Evolutionary conservation across 116 monocot genomes (phyloP), one percentile per base, ranked within the genome.

Genomic region (Papilionanthe hybrid): DNA sequence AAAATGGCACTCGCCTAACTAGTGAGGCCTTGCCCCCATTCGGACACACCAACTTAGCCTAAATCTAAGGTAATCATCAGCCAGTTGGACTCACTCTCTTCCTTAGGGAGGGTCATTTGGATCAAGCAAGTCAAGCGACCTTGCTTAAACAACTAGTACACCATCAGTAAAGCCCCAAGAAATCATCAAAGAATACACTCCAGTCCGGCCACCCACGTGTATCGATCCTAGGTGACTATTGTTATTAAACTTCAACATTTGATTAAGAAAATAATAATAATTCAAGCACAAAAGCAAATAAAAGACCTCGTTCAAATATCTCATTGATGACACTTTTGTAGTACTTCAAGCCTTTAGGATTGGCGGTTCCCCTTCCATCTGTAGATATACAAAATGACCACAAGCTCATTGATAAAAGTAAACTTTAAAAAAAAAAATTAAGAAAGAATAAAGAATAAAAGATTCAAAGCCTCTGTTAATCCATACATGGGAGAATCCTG

Each of bases 351-450:
- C 89, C 94, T 81, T 89, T 89, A 1, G 78, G 91, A 85, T 94
- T 94, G 44, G 92, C 75, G 23, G 30, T 78, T 68, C 94, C 92
- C 81, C 94, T 88, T 9, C 94, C 94, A 76, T 88, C 94, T 94
- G 78, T 1, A 77, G 13, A 72, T 27, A n/a, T 37, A n/a, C n/a
- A 3, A 75, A 48, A 49, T 11, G 25, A 27, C 48, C 1, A 15
- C 27, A 48, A 48, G 49, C 12, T 69, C 30, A 2, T 32, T 10
- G 72, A n/a, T 72, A 72, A 72, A 43, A n/a, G 8, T 43, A 7
- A 43, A 6, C 2, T 43, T 42, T 53, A n/a, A n/a, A n/a, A n/a
- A 0, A 9, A 72, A 5, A n/a, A 42, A 8, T 42, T 72, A 23
- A 25, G 19, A 42, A 7, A 63, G 19, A 42, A 7, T n/a, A 22